Base-by-base conservation (phyloP, 805 yeast species). In the Dipodascus geniculatus region DNA sequence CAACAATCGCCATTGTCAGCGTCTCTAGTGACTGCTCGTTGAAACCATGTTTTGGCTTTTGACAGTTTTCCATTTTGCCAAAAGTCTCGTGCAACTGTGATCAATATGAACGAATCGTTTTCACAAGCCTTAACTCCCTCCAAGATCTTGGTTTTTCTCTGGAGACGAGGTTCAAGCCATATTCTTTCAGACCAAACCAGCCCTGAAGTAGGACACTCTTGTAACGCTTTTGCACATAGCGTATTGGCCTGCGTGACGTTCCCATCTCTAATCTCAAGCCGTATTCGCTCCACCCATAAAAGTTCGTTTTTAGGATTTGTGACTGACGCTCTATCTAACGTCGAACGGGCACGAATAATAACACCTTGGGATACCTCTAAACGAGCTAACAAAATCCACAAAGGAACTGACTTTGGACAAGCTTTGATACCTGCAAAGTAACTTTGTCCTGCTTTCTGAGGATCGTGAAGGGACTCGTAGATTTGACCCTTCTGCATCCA, bases 11-110 rank as follows among this genome's bases (percentile, higher is more conserved):
- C 97, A 62, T 72, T 77, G n/a, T 68, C 71, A 0, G 71, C 65
- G 54, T 82, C 80, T 1, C 73, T 71, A n/a, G 68, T 71, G 9
- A 83, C 63, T 0, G 93, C 85, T 52, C 85, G 72, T 50, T 83
- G 83, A 54, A 88, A 78, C 88, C 96, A 90, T 14, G 81, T 74
- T 53, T 73, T 70, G 0, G 95, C 87, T 58, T 81, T 83, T 19
- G 56, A 54, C 11, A 31, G 23, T 58, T 85, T 85, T 0, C 85
- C 83, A 23, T 79, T 84, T 1, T 70, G 61, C 82, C 83, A 83
- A 57, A 89, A 81, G 54, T 80, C 77, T 11, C 73, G 68, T 0
- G 93, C 96, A 31, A 88, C 82, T 0, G 79, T 74, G 11, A 78
- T 59, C 11, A 90, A 69, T 1, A 91, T 77, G 17, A 72, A 55